phyloP scores from a whole-genome alignment of 345 rosid genomes.

The Lumnitzera racemosa region DNA sequence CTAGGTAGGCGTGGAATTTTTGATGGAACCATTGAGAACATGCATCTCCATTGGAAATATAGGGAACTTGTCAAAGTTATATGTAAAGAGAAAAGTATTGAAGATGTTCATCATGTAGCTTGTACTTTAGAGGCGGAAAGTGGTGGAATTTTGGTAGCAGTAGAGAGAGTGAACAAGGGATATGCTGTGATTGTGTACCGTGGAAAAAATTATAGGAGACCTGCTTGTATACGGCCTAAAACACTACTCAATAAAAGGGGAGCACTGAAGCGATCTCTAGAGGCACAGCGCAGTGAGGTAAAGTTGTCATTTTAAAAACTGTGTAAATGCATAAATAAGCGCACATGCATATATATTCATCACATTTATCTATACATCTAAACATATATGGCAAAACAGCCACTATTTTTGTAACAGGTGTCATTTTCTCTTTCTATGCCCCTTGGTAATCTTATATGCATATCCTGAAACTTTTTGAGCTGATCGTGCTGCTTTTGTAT shows the following conservation, averaged over 20 bases:
- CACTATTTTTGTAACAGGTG: neutral
- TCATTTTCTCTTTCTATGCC: neutral
- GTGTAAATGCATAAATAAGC: neutral
- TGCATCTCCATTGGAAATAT: constrained; percentile 99
- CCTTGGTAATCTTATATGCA: neutral
- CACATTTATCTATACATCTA: neutral
- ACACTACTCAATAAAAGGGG: constrained; percentile 70
- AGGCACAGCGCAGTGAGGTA: constrained; percentile 82
- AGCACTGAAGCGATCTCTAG: constrained; percentile 75
- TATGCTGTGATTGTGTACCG: constrained; percentile 82
- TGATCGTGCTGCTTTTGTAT: constrained; percentile 5
- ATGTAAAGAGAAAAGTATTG: constrained; percentile 44
- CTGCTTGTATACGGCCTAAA: constrained; percentile 66
- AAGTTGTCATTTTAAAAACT: constrained; percentile 7
- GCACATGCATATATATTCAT: neutral
- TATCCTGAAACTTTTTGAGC: neutral
- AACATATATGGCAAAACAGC: no score
- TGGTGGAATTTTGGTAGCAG: constrained; percentile 83
- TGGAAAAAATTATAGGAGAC: constrained; percentile 85
- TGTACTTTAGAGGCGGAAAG: constrained; percentile 73
- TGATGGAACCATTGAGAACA: constrained; percentile 88
- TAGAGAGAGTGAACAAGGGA: constrained; percentile 80
- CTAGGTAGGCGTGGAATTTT: constrained; percentile 87
- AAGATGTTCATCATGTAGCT: constrained; percentile 60
- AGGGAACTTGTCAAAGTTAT: constrained; percentile 93